Evolutionary conservation across 202 grass and related monocot genomes (phyloP).

Genomic region (Brachypodium distachyon): DNA sequence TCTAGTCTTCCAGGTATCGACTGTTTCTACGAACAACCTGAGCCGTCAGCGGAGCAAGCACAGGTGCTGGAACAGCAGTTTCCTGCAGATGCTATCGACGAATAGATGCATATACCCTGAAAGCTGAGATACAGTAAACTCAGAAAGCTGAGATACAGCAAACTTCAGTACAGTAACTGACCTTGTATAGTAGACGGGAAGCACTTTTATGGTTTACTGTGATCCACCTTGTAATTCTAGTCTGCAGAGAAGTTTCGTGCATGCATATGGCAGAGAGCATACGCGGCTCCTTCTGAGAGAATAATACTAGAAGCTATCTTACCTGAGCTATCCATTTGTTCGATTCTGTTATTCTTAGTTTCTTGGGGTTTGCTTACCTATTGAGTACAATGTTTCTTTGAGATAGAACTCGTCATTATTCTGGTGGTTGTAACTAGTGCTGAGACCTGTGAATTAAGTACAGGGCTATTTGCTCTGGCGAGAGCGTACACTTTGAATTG

Average conservation of each 20-base stretch:
- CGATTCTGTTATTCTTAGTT: not conserved
- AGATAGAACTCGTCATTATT: too few relatives aligned
- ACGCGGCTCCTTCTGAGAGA: not conserved
- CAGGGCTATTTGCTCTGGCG: too few relatives aligned
- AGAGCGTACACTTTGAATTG: not conserved
- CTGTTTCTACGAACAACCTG: not conserved
- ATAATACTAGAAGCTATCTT: not conserved
- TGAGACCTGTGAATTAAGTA: not conserved
- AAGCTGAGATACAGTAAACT: not conserved
- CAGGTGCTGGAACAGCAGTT: not conserved
- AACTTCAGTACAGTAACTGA: not conserved
- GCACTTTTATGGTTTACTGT: not conserved
- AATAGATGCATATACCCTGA: not conserved
- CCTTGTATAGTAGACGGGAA: not conserved
- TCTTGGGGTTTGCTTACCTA: not conserved
- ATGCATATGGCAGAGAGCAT: not conserved
- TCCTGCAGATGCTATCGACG: not conserved
- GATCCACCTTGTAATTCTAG: not conserved
- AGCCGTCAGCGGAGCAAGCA: not conserved
- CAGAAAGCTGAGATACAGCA: not conserved
- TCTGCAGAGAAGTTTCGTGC: not conserved
- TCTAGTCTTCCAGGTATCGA: constrained; percentile 9
- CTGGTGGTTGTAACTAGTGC: not conserved
- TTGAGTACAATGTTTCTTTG: too few relatives aligned
- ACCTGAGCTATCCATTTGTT: not conserved